Evolutionary conservation across 108 stramenopile species (phyloP), one percentile per base, ranked within the genome.

Genomic region (Chaetoceros muelleri): DNA sequence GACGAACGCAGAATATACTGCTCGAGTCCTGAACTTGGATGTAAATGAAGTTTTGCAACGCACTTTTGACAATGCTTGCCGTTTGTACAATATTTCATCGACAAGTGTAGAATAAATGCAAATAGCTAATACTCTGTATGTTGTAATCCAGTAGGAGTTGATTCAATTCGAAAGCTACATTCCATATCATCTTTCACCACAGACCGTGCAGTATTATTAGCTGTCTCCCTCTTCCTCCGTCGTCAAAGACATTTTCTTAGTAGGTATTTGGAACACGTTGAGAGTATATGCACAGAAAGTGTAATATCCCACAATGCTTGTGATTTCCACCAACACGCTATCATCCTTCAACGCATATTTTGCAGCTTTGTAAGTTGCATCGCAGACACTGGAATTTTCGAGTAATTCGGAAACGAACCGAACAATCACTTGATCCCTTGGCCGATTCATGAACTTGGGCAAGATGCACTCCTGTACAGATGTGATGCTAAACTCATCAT

Each of bases 261-360:
- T 71, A 40, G 84, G 78, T 48, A 90, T 84, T 27, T 59, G 62
- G 59, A 90, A 90, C 0, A 79, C 84, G 60, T 90, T 90, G 31
- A 90, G 45, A 18, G 88, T 90, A 47, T 73, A 90, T 13, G 82
- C 65, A 28, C 84, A 84, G 55, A 68, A 82, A 0, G 88, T 74
- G 57, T 90, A 90, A 48, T 90, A 90, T 1, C 88, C 88, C n/a
- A 69, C 64, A 57, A 90, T 90, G 49, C 81, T 76, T 30, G 76
- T 79, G 47, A 90, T 82, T 62, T 85, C 88, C 5, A 85, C 84
- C 62, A 85, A 57, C 0, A 80, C 70, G 20, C 72, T 54, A 58
- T 85, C 82, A 31, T 78, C 62, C 24, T 65, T 71, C 48, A 85
- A 16, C 5, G 63, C 61, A n/a, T 48, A 18, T 48, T 73, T 73